Base-by-base conservation (phyloP, 2,329 filamentous ascomycete genomes). In the Fusarium annulatum region DNA sequence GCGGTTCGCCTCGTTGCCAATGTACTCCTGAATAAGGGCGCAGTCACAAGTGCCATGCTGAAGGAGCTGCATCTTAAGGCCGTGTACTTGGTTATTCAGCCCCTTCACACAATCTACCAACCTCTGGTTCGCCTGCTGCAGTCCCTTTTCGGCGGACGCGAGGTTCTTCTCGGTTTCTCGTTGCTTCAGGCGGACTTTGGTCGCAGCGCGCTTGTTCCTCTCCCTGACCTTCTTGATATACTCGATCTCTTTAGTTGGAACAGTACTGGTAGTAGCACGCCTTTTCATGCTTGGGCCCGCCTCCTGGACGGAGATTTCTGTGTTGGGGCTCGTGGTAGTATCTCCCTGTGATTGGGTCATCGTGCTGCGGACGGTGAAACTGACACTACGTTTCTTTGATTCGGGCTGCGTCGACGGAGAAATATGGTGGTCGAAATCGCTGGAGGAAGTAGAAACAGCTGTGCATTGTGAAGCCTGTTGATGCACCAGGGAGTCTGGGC, bases 11-110 rank as follows among this genome's bases (percentile, higher is more conserved):
- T 64, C 58, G 7, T 34, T 43, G 1, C 18, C 19, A 14, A 64
- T 64, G 4, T 64, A 64, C 15, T 63, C 39, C 5, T 64, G 57
- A 5, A 63, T 64, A 4, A 64, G 46, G 2, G 6, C 19, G 8
- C 62, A 64, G 15, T 52, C 39, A 2, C 62, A 64, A 18, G 28
- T 41, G 4, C 51, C 39, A 11, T 64, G 62, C n/a, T 64, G 62
- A 0, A 64, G 39, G 1, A 64, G n/a, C 5, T 64, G 30, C 46
- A 63, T 46, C 58, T 64, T 64, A 3, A 64, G 58, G 7, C 18
- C 18, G 6, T 64, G 58, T 4, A 64, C 16, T 2, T 64, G 38
- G 2, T 34, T 11, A 3, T 15, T n/a, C 11, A 64, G 28, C 10
- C 45, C 46, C 8, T 46, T 51, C 7, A 11, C 58, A 4, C 23